Evolutionary conservation across 495 filamentous ascomycete species (phyloP).

Genomic region (Massariosphaeria phaeospora): DNA sequence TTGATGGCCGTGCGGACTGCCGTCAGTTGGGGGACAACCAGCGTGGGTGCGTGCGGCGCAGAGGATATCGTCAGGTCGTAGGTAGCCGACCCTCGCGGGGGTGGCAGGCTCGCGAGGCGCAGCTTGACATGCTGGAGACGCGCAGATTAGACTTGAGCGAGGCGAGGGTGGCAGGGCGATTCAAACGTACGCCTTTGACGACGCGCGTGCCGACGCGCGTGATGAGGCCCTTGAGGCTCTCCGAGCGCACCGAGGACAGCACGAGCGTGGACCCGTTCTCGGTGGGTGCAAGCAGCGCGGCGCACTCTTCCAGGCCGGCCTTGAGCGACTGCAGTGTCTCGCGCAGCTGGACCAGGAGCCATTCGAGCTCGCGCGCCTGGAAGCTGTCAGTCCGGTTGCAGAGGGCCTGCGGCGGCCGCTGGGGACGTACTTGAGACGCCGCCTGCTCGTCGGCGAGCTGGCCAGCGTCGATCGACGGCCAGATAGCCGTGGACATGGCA

Average conservation of each 20-base stretch:
- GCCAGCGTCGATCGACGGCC: constrained; percentile 27
- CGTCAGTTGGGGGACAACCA: constrained; percentile 63
- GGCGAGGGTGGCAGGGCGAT: not conserved
- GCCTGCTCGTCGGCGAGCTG: constrained; percentile 21
- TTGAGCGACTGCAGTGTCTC: constrained; percentile 72
- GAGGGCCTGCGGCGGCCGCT: not conserved
- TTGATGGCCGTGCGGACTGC: constrained; percentile 69
- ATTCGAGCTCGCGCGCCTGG: constrained; percentile 72
- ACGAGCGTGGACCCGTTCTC: constrained; percentile 83
- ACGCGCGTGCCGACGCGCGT: constrained; percentile 54
- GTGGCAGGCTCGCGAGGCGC: constrained; percentile 45
- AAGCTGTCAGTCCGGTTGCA: not conserved
- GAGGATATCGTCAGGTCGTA: constrained; percentile 55
- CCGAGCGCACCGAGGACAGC: constrained; percentile 78
- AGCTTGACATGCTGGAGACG: constrained; percentile 35
- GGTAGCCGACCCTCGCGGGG: constrained; percentile 48
- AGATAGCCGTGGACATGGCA: constrained; percentile 32
- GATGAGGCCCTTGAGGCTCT: constrained; percentile 85
- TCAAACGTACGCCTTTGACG: constrained; percentile 40
- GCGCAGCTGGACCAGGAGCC: constrained; percentile 77
- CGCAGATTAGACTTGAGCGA: not conserved
- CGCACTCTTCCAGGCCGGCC: constrained; percentile 83
- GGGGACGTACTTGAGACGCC: constrained; percentile 19
- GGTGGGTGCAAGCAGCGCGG: constrained; percentile 70
- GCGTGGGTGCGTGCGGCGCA: constrained; percentile 46